Evolutionary conservation across 768 basidiomycete species (phyloP).

Genomic region (Lactarius tabidus): DNA sequence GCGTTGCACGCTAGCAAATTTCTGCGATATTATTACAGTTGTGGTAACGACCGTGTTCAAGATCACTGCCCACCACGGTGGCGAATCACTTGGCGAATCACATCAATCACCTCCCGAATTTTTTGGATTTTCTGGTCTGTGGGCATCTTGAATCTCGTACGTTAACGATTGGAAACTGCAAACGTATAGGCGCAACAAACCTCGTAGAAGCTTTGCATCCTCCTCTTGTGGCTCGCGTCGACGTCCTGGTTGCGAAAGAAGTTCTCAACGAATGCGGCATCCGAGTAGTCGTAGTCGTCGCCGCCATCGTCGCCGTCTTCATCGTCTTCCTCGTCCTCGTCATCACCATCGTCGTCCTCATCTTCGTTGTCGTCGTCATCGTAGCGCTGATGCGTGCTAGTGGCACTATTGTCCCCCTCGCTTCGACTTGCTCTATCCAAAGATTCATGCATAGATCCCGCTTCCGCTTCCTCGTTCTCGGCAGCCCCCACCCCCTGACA

Average conservation of each 20-base stretch:
- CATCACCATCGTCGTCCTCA: no score
- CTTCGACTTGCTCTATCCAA: slow-evolving; percentile 11
- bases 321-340: no score
- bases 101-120: slow-evolving; percentile 41
- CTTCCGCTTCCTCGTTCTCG: slow-evolving; percentile 5
- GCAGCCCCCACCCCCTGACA: not conserved
- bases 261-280: slow-evolving; percentile 48
- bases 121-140: slow-evolving; percentile 49
- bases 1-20: not conserved
- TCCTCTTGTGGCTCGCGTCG: slow-evolving; percentile 36
- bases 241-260: slow-evolving; percentile 41
- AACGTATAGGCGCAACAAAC: slow-evolving; percentile 33
- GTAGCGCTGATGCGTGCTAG: slow-evolving; percentile 8
- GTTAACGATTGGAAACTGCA: not conserved
- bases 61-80: slow-evolving; percentile 32
- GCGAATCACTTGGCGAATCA: no score
- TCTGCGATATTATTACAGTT: not conserved
- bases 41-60: not conserved
- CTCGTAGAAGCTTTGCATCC: slow-evolving; percentile 50
- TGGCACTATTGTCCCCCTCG: slow-evolving; percentile 9
- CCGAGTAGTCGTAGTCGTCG: no score
- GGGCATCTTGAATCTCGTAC: slow-evolving; percentile 41
- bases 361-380: no score
- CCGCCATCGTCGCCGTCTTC: slow-evolving; percentile 26
- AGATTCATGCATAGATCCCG: slow-evolving; percentile 17